Conservation (phyloP, 2,329 filamentous ascomycete genomes). For the Talaromyces albobiverticillius region DNA sequence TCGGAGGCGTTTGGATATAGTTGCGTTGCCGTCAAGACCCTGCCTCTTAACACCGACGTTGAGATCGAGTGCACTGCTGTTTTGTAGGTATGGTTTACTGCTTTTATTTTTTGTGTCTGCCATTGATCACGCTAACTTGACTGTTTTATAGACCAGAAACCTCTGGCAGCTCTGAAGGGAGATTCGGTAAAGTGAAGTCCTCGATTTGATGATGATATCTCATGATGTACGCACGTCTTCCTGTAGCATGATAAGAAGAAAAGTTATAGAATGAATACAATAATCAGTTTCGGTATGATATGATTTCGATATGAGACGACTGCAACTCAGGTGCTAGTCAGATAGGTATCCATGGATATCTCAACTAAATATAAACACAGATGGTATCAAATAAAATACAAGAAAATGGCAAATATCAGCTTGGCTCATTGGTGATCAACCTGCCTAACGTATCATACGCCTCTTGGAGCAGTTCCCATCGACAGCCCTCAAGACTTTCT, state of each 20-base stretch:
- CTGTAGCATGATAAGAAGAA: background rate
- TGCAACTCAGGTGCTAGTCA: background rate
- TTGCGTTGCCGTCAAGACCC: slow-evolving; percentile 83
- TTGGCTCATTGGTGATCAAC: slow-evolving; percentile 12
- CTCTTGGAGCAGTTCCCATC: slow-evolving; percentile 26
- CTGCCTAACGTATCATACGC: slow-evolving; percentile 23
- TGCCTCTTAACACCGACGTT: slow-evolving; percentile 81
- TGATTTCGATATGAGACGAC: no score
- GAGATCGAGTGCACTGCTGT: slow-evolving; percentile 89
- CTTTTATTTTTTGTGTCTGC: background rate
- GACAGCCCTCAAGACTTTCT: slow-evolving; percentile 21
- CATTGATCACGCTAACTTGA: background rate
- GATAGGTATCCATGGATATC: background rate
- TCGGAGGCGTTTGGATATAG: slow-evolving; percentile 15
- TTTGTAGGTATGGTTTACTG: slow-evolving; percentile 41
- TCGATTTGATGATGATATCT: background rate
- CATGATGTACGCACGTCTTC: background rate
- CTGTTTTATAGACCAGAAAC: background rate
- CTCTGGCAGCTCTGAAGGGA: background rate
- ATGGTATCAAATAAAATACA: slow-evolving; percentile 1
- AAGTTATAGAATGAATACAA: slow-evolving; percentile 4
- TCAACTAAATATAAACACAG: no score
- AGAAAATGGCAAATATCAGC: background rate
- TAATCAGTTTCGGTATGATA: background rate
- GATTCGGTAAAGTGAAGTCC: background rate